phyloP scores from a whole-genome alignment of 768 basidiomycete species.

The Suillus bovinus region DNA sequence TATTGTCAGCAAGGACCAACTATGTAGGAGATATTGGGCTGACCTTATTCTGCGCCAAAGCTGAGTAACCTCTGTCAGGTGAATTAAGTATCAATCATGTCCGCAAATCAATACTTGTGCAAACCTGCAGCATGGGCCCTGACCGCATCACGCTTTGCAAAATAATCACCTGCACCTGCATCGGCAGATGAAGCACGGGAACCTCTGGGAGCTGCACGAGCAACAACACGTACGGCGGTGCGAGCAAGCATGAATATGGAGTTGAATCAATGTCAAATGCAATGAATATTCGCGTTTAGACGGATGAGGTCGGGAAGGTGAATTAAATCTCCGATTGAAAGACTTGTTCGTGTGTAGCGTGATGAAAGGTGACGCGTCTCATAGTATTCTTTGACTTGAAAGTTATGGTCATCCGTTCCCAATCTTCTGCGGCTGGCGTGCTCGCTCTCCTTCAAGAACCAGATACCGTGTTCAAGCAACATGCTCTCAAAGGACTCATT shows the following conservation, averaged over 20 bases:
- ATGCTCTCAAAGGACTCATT: conserved; percentile 85
- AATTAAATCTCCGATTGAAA: conserved; percentile 32
- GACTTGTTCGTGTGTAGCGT: conserved; percentile 14
- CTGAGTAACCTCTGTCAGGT: conserved; percentile 60
- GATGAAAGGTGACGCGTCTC: conserved; percentile 52
- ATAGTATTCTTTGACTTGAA: conserved; percentile 15
- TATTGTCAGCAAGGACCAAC: background rate
- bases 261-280: conserved; percentile 8
- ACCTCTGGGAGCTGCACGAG: conserved; percentile 41
- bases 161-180: conserved; percentile 43
- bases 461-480: conserved; percentile 82
- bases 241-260: conserved; percentile 54
- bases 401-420: conserved; percentile 66
- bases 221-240: conserved; percentile 47
- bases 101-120: conserved; percentile 16
- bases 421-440: conserved; percentile 86
- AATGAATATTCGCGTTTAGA: conserved; percentile 26
- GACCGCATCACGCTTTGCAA: conserved; percentile 55
- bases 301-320: conserved; percentile 27
- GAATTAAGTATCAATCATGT: conserved; percentile 15
- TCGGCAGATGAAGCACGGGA: conserved; percentile 40
- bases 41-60: conserved; percentile 91
- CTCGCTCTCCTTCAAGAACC: conserved; percentile 91
- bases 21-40: conserved; percentile 17
- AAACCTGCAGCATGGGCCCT: conserved; percentile 67